Evolutionary conservation across 495 filamentous ascomycete species (phyloP).

Genomic region (Ascodesmis nigricans): DNA sequence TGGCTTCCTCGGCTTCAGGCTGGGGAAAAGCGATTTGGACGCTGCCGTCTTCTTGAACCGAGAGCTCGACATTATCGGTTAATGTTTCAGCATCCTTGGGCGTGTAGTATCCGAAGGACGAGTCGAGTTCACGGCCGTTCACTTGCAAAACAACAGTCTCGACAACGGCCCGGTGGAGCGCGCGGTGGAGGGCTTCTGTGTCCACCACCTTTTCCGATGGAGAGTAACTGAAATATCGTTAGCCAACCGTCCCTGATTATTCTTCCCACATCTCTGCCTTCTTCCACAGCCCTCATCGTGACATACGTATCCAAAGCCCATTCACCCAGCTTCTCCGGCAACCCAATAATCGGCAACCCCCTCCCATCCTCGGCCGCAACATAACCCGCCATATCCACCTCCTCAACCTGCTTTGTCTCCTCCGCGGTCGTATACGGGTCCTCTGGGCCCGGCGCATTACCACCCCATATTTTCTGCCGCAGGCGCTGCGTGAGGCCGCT

Average conservation of each 20-base stretch:
- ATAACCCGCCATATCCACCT: conserved; percentile 1
- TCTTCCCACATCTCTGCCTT: not conserved
- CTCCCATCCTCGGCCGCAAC: conserved; percentile 14
- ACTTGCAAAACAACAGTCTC: conserved; percentile 8
- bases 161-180: conserved; percentile 12
- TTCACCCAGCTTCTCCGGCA: not conserved
- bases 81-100: conserved; percentile 4
- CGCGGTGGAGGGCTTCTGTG: conserved; percentile 3
- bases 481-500: conserved; percentile 4
- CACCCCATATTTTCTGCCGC: conserved; percentile 15
- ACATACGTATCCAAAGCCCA: conserved; percentile 13
- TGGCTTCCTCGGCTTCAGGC: conserved; percentile 3
- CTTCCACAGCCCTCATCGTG: not conserved
- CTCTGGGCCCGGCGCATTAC: not conserved
- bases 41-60: conserved; percentile 1
- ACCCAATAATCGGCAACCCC: conserved; percentile 6
- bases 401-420: not conserved
- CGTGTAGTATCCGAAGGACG: not conserved
- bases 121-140: not conserved
- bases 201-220: not conserved
- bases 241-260: not conserved
- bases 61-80: conserved; percentile 4
- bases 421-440: not conserved
- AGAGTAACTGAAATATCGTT: not conserved
- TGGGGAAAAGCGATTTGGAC: conserved; percentile 4